Conservation (phyloP, 345 rosid genomes). For the Citrus cavaleriei region DNA sequence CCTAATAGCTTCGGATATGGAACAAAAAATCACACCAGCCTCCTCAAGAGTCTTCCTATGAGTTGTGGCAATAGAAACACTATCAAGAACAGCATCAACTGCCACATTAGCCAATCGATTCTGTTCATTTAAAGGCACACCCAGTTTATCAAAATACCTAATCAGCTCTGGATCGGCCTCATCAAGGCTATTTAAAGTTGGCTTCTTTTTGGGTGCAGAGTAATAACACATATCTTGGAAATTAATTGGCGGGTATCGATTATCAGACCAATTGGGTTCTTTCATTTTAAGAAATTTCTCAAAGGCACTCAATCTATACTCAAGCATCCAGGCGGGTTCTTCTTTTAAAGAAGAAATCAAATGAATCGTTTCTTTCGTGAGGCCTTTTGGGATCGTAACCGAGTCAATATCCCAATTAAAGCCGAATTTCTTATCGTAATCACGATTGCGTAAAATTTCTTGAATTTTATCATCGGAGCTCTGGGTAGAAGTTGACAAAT, state of each 20-base stretch:
- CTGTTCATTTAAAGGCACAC: conserved; percentile 69
- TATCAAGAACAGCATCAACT: conserved; percentile 88
- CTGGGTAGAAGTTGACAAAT: conserved; percentile 22
- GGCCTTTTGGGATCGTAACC: conserved; percentile 77
- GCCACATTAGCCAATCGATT: conserved; percentile 86
- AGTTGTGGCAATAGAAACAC: conserved; percentile 87
- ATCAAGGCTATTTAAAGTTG: conserved; percentile 70
- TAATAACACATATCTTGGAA: conserved; percentile 88
- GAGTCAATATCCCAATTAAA: conserved; percentile 74
- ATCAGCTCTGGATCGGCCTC: conserved; percentile 85
- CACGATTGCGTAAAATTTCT: conserved; percentile 62
- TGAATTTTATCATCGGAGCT: conserved; percentile 61
- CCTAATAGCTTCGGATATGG: conserved; percentile 80
- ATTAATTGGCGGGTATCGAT: conserved; percentile 57
- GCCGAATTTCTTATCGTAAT: conserved; percentile 73
- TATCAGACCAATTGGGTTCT: conserved; percentile 93
- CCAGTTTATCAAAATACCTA: conserved; percentile 68
- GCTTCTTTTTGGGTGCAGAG: conserved; percentile 88
- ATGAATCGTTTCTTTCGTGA: conserved; percentile 64
- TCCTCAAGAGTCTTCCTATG: conserved; percentile 71
- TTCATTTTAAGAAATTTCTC: conserved; percentile 62
- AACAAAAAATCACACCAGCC: conserved; percentile 85
- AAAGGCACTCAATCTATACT: conserved; percentile 67
- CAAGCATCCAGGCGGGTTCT: conserved; percentile 94
- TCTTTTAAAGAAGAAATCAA: conserved; percentile 62